A percentile compares a stretch with the other conserved stretches of the same genome.
Evolutionary conservation across 352 stramenopile genomes (phyloP).

Genomic region (Phytophthora brassicae): DNA sequence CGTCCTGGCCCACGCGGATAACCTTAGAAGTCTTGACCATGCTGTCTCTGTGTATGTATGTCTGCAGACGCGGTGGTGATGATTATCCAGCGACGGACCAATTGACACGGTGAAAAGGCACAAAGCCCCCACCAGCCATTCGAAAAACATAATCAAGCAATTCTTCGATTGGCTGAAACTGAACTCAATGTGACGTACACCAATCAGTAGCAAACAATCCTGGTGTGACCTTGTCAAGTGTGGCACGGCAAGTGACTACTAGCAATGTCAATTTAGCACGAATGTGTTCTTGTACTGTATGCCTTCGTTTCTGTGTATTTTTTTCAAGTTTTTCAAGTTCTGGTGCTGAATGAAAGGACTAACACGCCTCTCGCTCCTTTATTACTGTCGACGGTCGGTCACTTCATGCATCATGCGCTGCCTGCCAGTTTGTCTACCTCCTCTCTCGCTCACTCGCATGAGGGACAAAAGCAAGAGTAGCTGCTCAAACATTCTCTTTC

Average conservation of each 20-base stretch:
- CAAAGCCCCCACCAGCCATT: slow-evolving; percentile 36
- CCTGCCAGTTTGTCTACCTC: slow-evolving; percentile 12
- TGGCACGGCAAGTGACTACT: neutral
- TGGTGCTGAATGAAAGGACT: slow-evolving; percentile 19
- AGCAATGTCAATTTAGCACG: too few relatives aligned
- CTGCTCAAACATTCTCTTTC: slow-evolving; percentile 21
- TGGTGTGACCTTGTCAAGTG: too few relatives aligned
- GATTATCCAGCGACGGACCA: slow-evolving; percentile 20
- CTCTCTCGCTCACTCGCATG: slow-evolving; percentile 7
- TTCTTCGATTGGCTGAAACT: neutral
- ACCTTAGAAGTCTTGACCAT: slow-evolving; percentile 80
- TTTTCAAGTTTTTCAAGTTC: slow-evolving; percentile 32
- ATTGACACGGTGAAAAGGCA: slow-evolving; percentile 28
- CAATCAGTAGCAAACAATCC: neutral
- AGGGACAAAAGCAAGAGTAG: slow-evolving; percentile 13
- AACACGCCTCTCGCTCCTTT: slow-evolving; percentile 25
- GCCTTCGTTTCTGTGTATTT: slow-evolving; percentile 29
- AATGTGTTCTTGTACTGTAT: too few relatives aligned
- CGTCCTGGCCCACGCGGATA: slow-evolving; percentile 74
- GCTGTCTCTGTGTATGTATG: slow-evolving; percentile 9
- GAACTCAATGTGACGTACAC: neutral
- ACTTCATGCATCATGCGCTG: slow-evolving; percentile 20
- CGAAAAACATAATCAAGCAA: neutral
- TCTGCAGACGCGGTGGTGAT: neutral
- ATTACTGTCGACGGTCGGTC: slow-evolving; percentile 28